Evolutionary conservation across 495 filamentous ascomycete species (phyloP), one percentile per base, ranked within the genome.

Genomic region (Talaromyces adpressus): DNA sequence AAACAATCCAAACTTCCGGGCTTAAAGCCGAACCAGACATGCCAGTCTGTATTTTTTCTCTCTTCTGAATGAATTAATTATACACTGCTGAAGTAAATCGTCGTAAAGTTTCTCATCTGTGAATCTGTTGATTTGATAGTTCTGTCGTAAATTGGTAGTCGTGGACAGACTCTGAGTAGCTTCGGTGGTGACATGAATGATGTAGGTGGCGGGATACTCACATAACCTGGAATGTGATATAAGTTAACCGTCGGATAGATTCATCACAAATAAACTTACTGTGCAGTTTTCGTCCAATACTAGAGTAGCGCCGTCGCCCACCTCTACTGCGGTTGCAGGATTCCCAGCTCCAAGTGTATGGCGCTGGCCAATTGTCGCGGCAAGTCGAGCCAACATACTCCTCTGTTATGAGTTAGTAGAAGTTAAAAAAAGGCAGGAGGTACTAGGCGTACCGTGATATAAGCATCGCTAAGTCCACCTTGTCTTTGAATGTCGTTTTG

Each of bases 401-500:
- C 84, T 77, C 85, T 85, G 59, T 69, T 64, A 69, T 51, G 29
- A 18, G 63, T 75, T 68, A 77, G 61, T 59, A 49, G 22, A 47
- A 45, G 61, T 29, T 41, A 61, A 41, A 34, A 65, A 58, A 30
- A 11, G 1, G 58, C 69, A 6, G 59, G 70, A 18, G 12, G 65
- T 41, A 70, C 64, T 23, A 14, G 62, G 79, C 83, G 62, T 78
- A 89, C 86, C 68, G 88, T 87, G 52, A 90, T 77, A 52, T 79
- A 82, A 16, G 85, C 85, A 65, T 88, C 86, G 61, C 75, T 77
- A 69, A 86, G 77, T 9, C 87, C 86, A 3, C 82, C 85, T 65
- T 78, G 81, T 58, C 86, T 79, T 57, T 87, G 78, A 34, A 81
- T 76, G 67, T 89, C 87, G 68, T 91, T 91, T 69, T 86, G 79